Evolutionary conservation across 1,284 basidiomycete species (phyloP), one percentile per base, ranked within the genome.

Genomic region (Tylopilus sp.): DNA sequence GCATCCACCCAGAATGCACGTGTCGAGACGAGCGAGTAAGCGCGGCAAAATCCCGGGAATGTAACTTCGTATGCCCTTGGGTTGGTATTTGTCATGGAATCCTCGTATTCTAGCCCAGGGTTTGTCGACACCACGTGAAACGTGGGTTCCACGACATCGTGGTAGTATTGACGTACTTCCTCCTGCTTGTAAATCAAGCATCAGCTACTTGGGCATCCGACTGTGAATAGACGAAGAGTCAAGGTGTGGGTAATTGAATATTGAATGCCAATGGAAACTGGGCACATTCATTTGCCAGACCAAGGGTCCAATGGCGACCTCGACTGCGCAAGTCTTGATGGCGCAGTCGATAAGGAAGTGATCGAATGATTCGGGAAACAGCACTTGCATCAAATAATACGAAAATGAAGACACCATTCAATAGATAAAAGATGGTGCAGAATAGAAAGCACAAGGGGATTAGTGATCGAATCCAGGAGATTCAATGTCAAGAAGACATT

Each of bases 1-100:
- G 85, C 79, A 68, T 97, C 94, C 49, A 95, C 84, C 48, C 91
- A 74, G 72, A 98, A 98, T 0, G 94, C 88, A 36, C 94, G 80
- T 4, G 92, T 92, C 11, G 86, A 89, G 37, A 95, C 90, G 26
- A 96, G 80, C 5, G 85, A 81, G 72, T 88, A 95, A 2, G 90
- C 86, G 54, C 81, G 78, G 49, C 81, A 74, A 64, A 90, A 93
- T 4, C 79, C 82, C 19, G 69, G 55, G 51, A 87, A 68, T 1
- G 77, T 70, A 69, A 56, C 50, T 40, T 37, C 42, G 11, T 54
- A 39, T 44, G 41, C 25, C 13, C 47, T 54, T 32, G 54, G 45
- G 25, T 57, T 37, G 17, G 32, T 20, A 42, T 51, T 31, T 39
- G 52, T n/a, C 28, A 15, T 20, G 25, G 26, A 43, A 49, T 46